Evolutionary conservation across 306 rosid genomes (phyloP).

Genomic region (Lithocarpus polystachyus): DNA sequence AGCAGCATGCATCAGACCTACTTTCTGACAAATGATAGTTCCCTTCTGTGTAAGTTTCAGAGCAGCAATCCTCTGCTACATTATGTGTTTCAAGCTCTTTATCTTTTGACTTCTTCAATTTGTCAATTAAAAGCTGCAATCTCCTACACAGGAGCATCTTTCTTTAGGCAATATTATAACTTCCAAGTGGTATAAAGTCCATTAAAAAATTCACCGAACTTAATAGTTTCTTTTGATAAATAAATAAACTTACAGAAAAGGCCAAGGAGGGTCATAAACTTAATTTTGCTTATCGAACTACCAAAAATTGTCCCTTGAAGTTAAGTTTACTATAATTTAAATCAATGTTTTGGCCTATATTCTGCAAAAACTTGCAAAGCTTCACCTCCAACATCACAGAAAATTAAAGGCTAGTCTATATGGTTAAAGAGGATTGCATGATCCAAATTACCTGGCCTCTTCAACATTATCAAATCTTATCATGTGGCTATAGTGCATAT

Average conservation of each 20-base stretch:
- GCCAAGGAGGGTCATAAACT: not conserved
- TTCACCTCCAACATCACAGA: not conserved
- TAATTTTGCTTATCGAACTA: not conserved
- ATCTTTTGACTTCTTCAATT: slow-evolving; percentile 45
- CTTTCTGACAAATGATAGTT: slow-evolving; percentile 38
- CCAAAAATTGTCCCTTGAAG: not conserved
- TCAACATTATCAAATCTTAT: slow-evolving; percentile 73
- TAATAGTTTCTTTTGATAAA: not conserved
- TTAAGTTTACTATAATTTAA: not conserved
- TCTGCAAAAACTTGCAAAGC: slow-evolving; percentile 3
- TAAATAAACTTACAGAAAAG: not conserved
- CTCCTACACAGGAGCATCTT: slow-evolving; percentile 51
- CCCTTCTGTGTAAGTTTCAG: slow-evolving; percentile 82
- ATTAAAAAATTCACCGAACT: not conserved
- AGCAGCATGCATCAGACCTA: slow-evolving; percentile 40
- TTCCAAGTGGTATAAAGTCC: not conserved
- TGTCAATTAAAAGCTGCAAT: slow-evolving; percentile 60
- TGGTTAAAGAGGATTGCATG: slow-evolving; percentile 9
- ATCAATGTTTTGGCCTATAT: not conserved
- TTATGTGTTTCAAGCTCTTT: slow-evolving; percentile 35
- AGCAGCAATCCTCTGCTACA: slow-evolving; percentile 53
- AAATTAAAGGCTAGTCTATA: not conserved
- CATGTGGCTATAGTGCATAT: slow-evolving; percentile 91
- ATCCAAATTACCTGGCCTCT: slow-evolving; percentile 68
- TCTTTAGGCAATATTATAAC: slow-evolving; percentile 8